These are phyloP conservation scores for Cucumis sativus DNA, from an alignment of 306 rosid species.

Conservation along the genomic window Cucumber_9930_V3 NC_026657.2:13792001-13792500, in stretches of 20 bases:
- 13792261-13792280: background rate
- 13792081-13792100: background rate
- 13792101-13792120: background rate
- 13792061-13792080: background rate
- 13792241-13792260: background rate
- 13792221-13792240: background rate
- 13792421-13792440: background rate
- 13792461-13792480: too few relatives aligned
- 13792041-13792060: background rate
- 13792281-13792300: background rate
- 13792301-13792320: background rate
- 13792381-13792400: background rate
- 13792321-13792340: background rate
- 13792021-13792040: background rate
- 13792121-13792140: background rate
- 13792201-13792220: background rate
- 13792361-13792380: background rate
- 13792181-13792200: background rate
- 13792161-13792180: background rate
- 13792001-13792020: background rate
- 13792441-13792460: too few relatives aligned
- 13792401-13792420: background rate
- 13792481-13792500: too few relatives aligned
- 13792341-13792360: background rate
- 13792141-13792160: background rate